Evolutionary conservation across 1,284 basidiomycete species (phyloP).

Genomic region (Erythrobasidium hasegawianum): DNA sequence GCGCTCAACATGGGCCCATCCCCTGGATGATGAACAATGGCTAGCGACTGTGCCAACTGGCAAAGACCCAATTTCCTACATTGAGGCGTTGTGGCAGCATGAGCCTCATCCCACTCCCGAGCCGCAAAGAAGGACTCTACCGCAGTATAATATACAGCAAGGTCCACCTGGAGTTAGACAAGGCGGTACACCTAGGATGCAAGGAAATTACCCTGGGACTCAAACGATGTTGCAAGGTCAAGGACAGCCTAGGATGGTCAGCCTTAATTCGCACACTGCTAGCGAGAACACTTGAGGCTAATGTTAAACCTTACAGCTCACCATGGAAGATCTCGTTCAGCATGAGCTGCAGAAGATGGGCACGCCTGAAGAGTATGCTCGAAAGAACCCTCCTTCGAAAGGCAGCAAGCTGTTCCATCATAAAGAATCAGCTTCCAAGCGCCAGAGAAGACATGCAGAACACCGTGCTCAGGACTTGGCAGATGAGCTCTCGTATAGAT

Average conservation of each 20-base stretch:
- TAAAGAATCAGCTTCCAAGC: slow-evolving; percentile 22
- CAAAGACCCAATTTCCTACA: slow-evolving; percentile 18
- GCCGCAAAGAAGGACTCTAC: neutral
- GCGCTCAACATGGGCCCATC: slow-evolving; percentile 27
- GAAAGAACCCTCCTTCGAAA: slow-evolving; percentile 19
- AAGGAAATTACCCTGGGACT: slow-evolving; percentile 21
- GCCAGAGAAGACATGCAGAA: slow-evolving; percentile 31
- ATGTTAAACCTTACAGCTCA: neutral
- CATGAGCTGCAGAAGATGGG: slow-evolving; percentile 32
- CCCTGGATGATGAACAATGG: slow-evolving; percentile 28
- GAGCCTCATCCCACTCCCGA: neutral
- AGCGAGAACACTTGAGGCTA: neutral
- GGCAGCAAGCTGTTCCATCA: slow-evolving; percentile 25
- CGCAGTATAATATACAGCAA: slow-evolving; percentile 1
- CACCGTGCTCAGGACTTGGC: slow-evolving; percentile 26
- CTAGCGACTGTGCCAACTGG: slow-evolving; percentile 20
- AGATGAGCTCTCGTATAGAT: slow-evolving; percentile 17
- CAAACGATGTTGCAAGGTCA: slow-evolving; percentile 3
- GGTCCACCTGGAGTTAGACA: slow-evolving; percentile 14
- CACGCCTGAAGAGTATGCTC: slow-evolving; percentile 31
- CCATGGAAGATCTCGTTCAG: slow-evolving; percentile 31
- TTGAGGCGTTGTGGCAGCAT: slow-evolving; percentile 23
- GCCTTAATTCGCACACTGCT: neutral
- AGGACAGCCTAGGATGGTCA: neutral
- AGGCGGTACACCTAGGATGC: slow-evolving; percentile 30